Conservation (phyloP, 1,139 yeast genomes). For the Hansenula lynferdii region DNA sequence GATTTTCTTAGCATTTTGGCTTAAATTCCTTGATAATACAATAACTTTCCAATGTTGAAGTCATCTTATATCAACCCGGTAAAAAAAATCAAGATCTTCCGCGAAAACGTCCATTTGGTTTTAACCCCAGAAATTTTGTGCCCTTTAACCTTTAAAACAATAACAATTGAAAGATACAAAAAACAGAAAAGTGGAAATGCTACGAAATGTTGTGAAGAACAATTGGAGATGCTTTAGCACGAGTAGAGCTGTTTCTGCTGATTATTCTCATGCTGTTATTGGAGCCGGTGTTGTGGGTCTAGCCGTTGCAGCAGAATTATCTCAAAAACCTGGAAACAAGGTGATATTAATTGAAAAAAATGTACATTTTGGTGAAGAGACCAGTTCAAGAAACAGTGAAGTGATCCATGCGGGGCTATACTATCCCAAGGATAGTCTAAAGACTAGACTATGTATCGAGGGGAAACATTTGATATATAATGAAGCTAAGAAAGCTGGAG, state of each 20-base stretch:
- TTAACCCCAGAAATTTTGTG: too few species aligned
- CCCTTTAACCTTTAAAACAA: too few species aligned
- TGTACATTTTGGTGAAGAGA: slow-evolving; percentile 63
- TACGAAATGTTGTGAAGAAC: background rate
- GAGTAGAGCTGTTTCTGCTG: slow-evolving; percentile 24
- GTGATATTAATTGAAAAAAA: slow-evolving; percentile 72
- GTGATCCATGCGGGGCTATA: slow-evolving; percentile 91
- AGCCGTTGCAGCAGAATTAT: slow-evolving; percentile 70
- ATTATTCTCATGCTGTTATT: slow-evolving; percentile 73
- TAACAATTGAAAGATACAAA: too few species aligned
- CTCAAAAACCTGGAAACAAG: slow-evolving; percentile 38
- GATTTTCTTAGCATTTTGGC: too few species aligned
- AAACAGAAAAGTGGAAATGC: too few species aligned
- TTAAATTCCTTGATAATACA: too few species aligned
- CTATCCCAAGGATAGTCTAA: slow-evolving; percentile 64
- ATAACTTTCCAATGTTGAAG: too few species aligned
- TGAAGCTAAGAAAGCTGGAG: slow-evolving; percentile 44
- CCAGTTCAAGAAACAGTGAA: slow-evolving; percentile 84
- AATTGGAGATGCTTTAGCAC: slow-evolving; percentile 3
- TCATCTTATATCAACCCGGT: too few species aligned
- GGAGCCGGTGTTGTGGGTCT: slow-evolving; percentile 92
- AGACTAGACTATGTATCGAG: slow-evolving; percentile 63
- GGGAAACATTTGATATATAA: slow-evolving; percentile 70
- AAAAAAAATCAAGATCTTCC: too few species aligned
- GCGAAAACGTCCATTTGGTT: too few species aligned